Conservation (phyloP, 2,329 filamentous ascomycete species). For the Macrophomina pseudophaseolina region DNA sequence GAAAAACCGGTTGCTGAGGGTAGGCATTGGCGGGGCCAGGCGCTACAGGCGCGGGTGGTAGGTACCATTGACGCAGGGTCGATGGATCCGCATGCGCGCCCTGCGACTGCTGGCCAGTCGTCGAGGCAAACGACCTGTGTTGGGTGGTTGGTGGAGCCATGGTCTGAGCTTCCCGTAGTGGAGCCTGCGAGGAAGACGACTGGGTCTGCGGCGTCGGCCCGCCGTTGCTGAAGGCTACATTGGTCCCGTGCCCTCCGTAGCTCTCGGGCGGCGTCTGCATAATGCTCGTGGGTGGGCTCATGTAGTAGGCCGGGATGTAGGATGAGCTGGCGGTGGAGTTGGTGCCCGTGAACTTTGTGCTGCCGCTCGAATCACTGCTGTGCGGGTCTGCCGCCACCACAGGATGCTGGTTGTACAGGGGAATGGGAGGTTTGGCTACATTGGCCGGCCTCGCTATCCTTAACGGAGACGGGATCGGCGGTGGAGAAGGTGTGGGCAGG, state of each 20-base stretch:
- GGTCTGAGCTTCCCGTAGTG: slow-evolving; percentile 22
- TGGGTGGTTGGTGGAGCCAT: slow-evolving; percentile 1
- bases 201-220: not conserved
- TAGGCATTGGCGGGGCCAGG: not conserved
- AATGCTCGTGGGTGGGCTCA: slow-evolving; percentile 20
- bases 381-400: slow-evolving; percentile 1
- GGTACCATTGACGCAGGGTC: slow-evolving; percentile 14
- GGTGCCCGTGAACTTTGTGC: slow-evolving; percentile 18
- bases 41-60: not conserved
- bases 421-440: slow-evolving; percentile 1
- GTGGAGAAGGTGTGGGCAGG: slow-evolving; percentile 27
- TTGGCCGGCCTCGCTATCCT: slow-evolving; percentile 10
- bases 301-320: slow-evolving; percentile 20
- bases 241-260: not conserved
- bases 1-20: not conserved
- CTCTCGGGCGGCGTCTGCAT: slow-evolving; percentile 22
- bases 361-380: slow-evolving; percentile 18
- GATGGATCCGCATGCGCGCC: not conserved
- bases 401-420: not conserved
- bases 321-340: slow-evolving; percentile 23
- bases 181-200: not conserved
- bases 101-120: not conserved
- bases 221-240: not conserved
- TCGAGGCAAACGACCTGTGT: slow-evolving; percentile 1
- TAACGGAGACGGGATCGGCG: slow-evolving; percentile 30